phyloP scores from a whole-genome alignment of 495 filamentous ascomycete species.

The Podospora fimiseda region DNA sequence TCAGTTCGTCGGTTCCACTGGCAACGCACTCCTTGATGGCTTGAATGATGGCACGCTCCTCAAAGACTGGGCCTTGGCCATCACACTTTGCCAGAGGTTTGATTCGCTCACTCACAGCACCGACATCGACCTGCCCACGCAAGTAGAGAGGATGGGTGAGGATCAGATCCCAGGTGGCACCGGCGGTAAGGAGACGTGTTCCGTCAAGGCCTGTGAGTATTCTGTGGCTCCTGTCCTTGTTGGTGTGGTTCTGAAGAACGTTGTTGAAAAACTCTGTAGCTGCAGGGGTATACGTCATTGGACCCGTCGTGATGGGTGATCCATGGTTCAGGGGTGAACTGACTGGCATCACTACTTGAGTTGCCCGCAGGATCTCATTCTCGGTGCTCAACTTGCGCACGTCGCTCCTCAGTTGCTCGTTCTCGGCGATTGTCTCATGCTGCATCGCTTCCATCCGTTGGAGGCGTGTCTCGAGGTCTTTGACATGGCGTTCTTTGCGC shows the following conservation, averaged over 20 bases:
- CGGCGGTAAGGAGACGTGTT: conserved; percentile 71
- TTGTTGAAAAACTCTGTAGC: conserved; percentile 64
- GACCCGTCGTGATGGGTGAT: conserved; percentile 49
- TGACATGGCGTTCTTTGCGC: conserved; percentile 89
- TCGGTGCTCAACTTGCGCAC: conserved; percentile 75
- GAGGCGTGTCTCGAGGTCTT: conserved; percentile 84
- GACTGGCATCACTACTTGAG: conserved; percentile 37
- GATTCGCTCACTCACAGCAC: conserved; percentile 65
- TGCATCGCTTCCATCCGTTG: conserved; percentile 53
- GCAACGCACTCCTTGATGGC: conserved; percentile 76
- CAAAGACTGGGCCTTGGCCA: conserved; percentile 85
- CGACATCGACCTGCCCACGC: conserved; percentile 77
- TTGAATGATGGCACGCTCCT: conserved; percentile 62
- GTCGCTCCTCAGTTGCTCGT: conserved; percentile 77
- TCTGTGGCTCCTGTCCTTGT: conserved; percentile 60
- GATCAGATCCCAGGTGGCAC: conserved; percentile 87
- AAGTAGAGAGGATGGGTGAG: conserved; percentile 75
- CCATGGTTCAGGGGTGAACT: conserved; percentile 19
- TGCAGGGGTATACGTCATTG: conserved; percentile 65
- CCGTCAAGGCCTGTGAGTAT: conserved; percentile 62
- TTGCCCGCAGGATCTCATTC: conserved; percentile 90
- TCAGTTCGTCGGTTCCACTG: conserved; percentile 65
- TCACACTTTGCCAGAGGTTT: conserved; percentile 77
- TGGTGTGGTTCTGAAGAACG: conserved; percentile 47
- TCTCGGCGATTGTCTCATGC: conserved; percentile 48